These are phyloP conservation scores for Trichoderma virens DNA, from an alignment of 495 filamentous ascomycete genomes.

Conservation along the genomic window DNA sequence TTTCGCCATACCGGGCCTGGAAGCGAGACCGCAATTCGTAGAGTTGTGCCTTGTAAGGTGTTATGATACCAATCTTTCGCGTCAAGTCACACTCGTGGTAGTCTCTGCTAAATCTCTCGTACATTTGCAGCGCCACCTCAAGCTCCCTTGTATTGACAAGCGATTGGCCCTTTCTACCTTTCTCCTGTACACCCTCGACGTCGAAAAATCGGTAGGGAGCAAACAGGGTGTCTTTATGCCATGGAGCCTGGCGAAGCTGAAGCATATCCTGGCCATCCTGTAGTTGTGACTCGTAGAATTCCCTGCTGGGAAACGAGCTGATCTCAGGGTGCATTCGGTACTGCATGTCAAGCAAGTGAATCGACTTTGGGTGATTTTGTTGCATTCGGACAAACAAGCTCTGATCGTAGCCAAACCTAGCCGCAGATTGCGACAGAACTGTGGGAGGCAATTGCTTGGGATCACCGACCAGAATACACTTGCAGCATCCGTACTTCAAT, in stretches of 20 bases:
- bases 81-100: conserved; percentile 59
- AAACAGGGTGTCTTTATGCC: conserved; percentile 75
- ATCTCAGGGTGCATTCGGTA: conserved; percentile 99
- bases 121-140: conserved; percentile 75
- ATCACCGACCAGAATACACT: conserved; percentile 95
- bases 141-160: conserved; percentile 85
- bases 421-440: conserved; percentile 86
- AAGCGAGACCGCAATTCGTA: conserved; percentile 69
- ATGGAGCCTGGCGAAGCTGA: conserved; percentile 61
- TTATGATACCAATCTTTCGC: conserved; percentile 91
- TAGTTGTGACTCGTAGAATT: conserved; percentile 86
- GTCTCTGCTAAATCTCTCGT: conserved; percentile 65
- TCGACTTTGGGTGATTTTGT: conserved; percentile 73
- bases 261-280: conserved; percentile 80
- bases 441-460: conserved; percentile 95
- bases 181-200: conserved; percentile 78
- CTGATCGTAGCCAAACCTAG: conserved; percentile 91
- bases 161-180: conserved; percentile 71
- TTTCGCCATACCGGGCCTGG: conserved; percentile 57
- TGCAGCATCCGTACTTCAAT: conserved; percentile 92
- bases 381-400: conserved; percentile 98
- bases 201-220: conserved; percentile 98
- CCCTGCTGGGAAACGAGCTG: conserved; percentile 74
- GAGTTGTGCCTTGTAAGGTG: conserved; percentile 93
- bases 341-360: conserved; percentile 93